These are phyloP conservation scores for Carex arenaria DNA, from an alignment of 202 grass and related monocot genomes.

Conservation along the genomic window DNA sequence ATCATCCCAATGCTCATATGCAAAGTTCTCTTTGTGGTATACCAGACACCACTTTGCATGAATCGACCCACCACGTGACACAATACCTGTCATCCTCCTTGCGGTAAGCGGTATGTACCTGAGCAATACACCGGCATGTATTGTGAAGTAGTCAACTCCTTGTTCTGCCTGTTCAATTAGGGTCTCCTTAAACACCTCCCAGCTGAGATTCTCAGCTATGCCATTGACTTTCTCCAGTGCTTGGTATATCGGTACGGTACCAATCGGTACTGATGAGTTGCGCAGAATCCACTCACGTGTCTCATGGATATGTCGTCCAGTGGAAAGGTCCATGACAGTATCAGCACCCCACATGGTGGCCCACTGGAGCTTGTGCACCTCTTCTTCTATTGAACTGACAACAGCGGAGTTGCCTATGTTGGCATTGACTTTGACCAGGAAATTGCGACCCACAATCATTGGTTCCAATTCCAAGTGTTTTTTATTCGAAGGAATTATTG, in stretches of 20 bases:
- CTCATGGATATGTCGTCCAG: slow-evolving; percentile 93
- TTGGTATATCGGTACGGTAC: slow-evolving; percentile 97
- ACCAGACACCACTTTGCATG: slow-evolving; percentile 99
- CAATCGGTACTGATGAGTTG: slow-evolving; percentile 91
- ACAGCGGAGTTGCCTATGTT: slow-evolving; percentile 97
- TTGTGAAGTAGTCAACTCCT: slow-evolving; percentile 98
- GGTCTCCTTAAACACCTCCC: slow-evolving; percentile 92
- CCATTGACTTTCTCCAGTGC: slow-evolving; percentile 99
- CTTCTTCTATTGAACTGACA: slow-evolving; percentile 92
- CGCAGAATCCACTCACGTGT: slow-evolving; percentile 95
- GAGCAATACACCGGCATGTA: slow-evolving; percentile 90
- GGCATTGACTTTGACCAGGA: slow-evolving; percentile 94
- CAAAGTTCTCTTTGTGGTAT: slow-evolving; percentile 99
- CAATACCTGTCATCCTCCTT: slow-evolving; percentile 97
- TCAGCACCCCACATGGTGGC: slow-evolving; percentile 99
- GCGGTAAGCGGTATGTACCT: slow-evolving; percentile 95
- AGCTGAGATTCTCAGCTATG: slow-evolving; percentile 84
- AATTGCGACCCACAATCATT: slow-evolving; percentile 97
- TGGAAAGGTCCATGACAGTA: slow-evolving; percentile 98
- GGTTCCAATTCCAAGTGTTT: slow-evolving; percentile 93
- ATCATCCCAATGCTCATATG: slow-evolving; percentile 98
- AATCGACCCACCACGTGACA: slow-evolving; percentile 95
- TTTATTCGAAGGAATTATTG: slow-evolving; percentile 97
- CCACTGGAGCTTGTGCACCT: slow-evolving; percentile 99
- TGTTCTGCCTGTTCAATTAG: slow-evolving; percentile 96